A percentile compares a stretch with the other conserved stretches of the same genome.
Conservation (phyloP, 306 rosid genomes). For the Corylus americana region DNA sequence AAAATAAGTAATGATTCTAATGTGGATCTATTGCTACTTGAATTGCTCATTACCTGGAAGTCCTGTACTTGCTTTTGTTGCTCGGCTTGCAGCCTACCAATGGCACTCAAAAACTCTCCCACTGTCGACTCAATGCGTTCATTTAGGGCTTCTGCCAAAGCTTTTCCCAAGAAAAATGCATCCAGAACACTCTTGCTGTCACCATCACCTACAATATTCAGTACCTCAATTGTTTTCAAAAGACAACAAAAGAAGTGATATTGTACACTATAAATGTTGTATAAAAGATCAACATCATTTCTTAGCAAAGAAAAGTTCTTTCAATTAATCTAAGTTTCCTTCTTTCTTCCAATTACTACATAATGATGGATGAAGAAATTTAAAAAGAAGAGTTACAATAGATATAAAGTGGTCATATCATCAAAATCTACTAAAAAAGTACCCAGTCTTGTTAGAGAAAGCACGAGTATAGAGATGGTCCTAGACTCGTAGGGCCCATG, state of each 20-base stretch:
- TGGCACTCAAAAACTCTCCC: conserved; percentile 73
- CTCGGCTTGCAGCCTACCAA: conserved; percentile 95
- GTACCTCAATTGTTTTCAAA: conserved; percentile 10
- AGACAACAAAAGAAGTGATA: background rate
- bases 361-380: background rate
- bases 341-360: background rate
- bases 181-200: conserved; percentile 76
- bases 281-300: background rate
- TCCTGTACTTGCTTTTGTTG: conserved; percentile 76
- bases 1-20: conserved; percentile 10
- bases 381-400: background rate
- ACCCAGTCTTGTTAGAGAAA: background rate
- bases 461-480: background rate
- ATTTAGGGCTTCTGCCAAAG: conserved; percentile 84
- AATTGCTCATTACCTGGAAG: conserved; percentile 62
- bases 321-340: background rate
- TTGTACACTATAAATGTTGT: background rate
- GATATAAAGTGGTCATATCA: background rate
- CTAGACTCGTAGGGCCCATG: background rate
- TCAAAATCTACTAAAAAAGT: background rate
- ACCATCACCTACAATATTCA: conserved; percentile 59
- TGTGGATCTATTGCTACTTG: conserved; percentile 5
- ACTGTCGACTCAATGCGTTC: conserved; percentile 88
- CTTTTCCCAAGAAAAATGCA: conserved; percentile 97
- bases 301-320: background rate